Evolutionary conservation across 2,329 filamentous ascomycete genomes (phyloP).

Genomic region (Arthroderma sp.): DNA sequence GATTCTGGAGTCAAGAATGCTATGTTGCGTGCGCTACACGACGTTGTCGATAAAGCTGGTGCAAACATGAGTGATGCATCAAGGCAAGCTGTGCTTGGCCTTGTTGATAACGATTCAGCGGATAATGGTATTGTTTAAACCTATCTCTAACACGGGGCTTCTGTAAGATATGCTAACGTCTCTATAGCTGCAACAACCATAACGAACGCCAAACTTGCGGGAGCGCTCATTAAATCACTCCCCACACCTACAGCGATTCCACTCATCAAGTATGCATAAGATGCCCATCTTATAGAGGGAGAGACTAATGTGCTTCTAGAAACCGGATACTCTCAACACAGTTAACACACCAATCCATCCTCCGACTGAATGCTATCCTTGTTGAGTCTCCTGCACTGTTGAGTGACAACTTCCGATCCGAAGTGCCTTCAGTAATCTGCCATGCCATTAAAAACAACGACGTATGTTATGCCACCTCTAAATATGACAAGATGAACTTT

Average conservation of each 20-base stretch:
- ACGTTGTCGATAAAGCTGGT: conserved; percentile 91
- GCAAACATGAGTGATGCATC: conserved; percentile 89
- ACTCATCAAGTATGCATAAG: conserved; percentile 42
- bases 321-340: conserved; percentile 67
- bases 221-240: conserved; percentile 78
- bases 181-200: conserved; percentile 57
- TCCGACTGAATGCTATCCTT: conserved; percentile 80
- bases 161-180: conserved; percentile 12
- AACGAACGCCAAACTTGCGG: conserved; percentile 80
- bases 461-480: conserved; percentile 41
- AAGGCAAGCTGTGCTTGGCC: conserved; percentile 66
- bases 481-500: not conserved
- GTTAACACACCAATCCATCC: conserved; percentile 64
- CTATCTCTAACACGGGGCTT: not conserved
- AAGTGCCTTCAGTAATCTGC: conserved; percentile 63
- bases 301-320: conserved; percentile 38
- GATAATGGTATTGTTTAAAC: conserved; percentile 51
- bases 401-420: conserved; percentile 56
- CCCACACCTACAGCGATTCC: conserved; percentile 54
- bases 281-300: not conserved
- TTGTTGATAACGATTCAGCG: conserved; percentile 77
- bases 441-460: conserved; percentile 67
- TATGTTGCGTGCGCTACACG: conserved; percentile 93
- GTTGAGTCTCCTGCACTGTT: conserved; percentile 65
- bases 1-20: conserved; percentile 82